Evolutionary conservation across 2,329 filamentous ascomycete species (phyloP).

Genomic region (Trichoderma brevicompactum): DNA sequence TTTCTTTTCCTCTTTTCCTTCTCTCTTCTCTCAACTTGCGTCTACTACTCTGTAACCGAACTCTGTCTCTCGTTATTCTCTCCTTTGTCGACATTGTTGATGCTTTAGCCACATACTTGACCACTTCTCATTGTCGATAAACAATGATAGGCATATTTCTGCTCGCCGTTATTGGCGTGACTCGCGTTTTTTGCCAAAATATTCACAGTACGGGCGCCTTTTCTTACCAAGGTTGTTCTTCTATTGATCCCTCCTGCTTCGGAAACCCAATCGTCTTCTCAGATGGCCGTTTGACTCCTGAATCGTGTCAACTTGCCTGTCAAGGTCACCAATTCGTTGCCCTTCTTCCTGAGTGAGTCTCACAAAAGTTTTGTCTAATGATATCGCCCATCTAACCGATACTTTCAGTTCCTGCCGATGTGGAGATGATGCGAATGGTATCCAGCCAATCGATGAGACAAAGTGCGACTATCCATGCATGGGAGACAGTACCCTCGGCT

Average conservation of each 20-base stretch:
- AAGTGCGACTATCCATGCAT: conserved; percentile 42
- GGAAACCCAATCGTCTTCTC: conserved; percentile 34
- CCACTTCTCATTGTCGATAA: background rate
- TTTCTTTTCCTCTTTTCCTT: conserved; percentile 4
- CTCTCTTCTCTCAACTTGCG: background rate
- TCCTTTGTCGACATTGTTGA: conserved; percentile 7
- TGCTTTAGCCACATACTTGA: background rate
- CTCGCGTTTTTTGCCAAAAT: conserved; percentile 31
- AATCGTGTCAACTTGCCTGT: conserved; percentile 39
- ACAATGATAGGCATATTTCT: conserved; percentile 36
- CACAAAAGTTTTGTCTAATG: background rate
- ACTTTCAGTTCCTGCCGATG: conserved; percentile 43
- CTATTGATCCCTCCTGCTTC: conserved; percentile 38
- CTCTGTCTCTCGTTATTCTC: conserved; percentile 8
- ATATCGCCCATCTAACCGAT: background rate
- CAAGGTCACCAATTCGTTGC: conserved; percentile 38
- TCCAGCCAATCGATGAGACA: conserved; percentile 38
- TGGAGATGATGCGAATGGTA: conserved; percentile 40
- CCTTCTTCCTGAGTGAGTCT: conserved; percentile 41
- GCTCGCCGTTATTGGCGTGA: conserved; percentile 34
- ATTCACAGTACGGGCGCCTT: conserved; percentile 35
- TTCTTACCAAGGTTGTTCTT: conserved; percentile 38
- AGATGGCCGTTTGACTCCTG: conserved; percentile 35
- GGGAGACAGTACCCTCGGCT: conserved; percentile 37
- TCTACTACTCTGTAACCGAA: background rate